phyloP scores from a whole-genome alignment of 2,329 filamentous ascomycete genomes.

The Nemania diffusa region DNA sequence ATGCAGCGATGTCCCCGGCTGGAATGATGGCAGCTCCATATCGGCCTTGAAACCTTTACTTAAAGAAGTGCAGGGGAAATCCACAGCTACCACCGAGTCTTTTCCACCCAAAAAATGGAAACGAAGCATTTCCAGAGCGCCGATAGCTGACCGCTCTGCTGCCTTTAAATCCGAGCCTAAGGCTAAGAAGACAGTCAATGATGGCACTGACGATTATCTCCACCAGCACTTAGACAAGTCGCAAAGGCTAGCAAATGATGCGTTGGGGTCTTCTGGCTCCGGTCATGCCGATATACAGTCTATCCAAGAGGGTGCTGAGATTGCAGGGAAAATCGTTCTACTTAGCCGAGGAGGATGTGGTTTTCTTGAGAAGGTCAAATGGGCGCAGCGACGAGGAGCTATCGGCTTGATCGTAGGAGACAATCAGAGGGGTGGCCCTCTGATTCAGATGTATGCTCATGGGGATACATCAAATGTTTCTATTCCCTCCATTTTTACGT shows the following conservation, averaged over 20 bases:
- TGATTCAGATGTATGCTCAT: constrained; percentile 98
- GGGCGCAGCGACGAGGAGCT: constrained; percentile 91
- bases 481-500: constrained; percentile 94
- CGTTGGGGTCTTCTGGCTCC: constrained; percentile 50
- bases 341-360: constrained; percentile 94
- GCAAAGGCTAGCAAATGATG: constrained; percentile 50
- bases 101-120: constrained; percentile 51
- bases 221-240: constrained; percentile 62
- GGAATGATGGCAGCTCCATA: constrained; percentile 72
- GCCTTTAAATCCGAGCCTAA: constrained; percentile 44
- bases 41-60: constrained; percentile 55
- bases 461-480: constrained; percentile 95
- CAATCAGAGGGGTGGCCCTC: constrained; percentile 84
- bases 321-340: constrained; percentile 90
- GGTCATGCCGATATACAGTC: constrained; percentile 91
- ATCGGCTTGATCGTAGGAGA: constrained; percentile 94
- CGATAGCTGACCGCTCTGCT: constrained; percentile 46
- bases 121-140: constrained; percentile 49
- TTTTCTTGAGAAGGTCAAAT: constrained; percentile 96
- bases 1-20: constrained; percentile 93
- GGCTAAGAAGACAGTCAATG: constrained; percentile 59
- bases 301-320: constrained; percentile 90
- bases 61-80: constrained; percentile 49
- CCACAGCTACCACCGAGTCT: constrained; percentile 45
- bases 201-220: constrained; percentile 87